Conservation (phyloP, 1,139 yeast species). For the Saccharomyces pastorianus region DNA sequence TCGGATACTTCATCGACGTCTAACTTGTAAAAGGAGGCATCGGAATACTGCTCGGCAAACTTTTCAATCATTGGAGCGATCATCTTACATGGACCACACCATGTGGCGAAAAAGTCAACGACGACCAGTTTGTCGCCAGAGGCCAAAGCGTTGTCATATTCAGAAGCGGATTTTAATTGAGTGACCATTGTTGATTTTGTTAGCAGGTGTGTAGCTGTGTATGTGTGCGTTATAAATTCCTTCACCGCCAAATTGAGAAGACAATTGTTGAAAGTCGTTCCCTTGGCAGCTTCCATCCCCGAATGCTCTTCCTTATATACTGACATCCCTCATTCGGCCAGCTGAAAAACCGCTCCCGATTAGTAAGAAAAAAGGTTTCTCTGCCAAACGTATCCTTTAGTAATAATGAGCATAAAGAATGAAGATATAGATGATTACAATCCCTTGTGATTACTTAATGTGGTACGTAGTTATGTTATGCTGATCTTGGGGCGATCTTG, state of each 20-base stretch:
- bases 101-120: slow-evolving; percentile 87
- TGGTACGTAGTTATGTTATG: not conserved
- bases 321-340: not conserved
- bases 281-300: not conserved
- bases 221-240: not conserved
- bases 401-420: not conserved
- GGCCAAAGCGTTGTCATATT: slow-evolving; percentile 53
- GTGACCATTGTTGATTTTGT: slow-evolving; percentile 34
- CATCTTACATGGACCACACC: slow-evolving; percentile 98
- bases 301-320: not conserved
- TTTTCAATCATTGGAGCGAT: slow-evolving; percentile 85
- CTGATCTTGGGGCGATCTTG: slow-evolving; percentile 57
- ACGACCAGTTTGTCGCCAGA: slow-evolving; percentile 59
- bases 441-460: not conserved
- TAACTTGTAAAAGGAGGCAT: slow-evolving; percentile 69
- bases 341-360: not conserved
- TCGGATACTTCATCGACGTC: slow-evolving; percentile 75
- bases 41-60: slow-evolving; percentile 48
- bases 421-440: not conserved
- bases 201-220: slow-evolving; percentile 4
- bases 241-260: not conserved
- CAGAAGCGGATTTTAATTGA: slow-evolving; percentile 43
- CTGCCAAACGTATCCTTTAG: not conserved
- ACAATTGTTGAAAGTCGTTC: not conserved
- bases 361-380: not conserved